These are phyloP conservation scores for Pistacia integerrima DNA, from an alignment of 345 rosid species.

Conservation along the genomic window DNA sequence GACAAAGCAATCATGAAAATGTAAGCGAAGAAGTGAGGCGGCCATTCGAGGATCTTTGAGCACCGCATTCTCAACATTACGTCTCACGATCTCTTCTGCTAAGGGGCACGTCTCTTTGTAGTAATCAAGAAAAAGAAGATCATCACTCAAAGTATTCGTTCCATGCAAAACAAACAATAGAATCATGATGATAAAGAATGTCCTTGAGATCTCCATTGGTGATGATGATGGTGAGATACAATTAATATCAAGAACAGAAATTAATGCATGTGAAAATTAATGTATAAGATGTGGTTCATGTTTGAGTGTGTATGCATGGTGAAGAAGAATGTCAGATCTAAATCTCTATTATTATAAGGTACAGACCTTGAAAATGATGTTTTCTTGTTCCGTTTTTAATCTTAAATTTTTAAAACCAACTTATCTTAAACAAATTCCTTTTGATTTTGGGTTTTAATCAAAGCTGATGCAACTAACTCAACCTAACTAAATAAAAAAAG, in stretches of 20 bases:
- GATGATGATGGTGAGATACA: background rate
- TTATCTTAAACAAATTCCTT: slow-evolving; percentile 21
- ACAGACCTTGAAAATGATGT: slow-evolving; percentile 5
- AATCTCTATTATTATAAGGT: background rate
- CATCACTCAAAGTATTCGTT: slow-evolving; percentile 19
- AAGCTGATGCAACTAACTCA: slow-evolving; percentile 49
- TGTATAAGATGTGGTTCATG: background rate
- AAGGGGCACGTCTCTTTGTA: slow-evolving; percentile 78
- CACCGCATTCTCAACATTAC: slow-evolving; percentile 55
- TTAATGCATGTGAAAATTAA: background rate
- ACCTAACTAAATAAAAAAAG: slow-evolving; percentile 16
- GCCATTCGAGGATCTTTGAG: slow-evolving; percentile 77
- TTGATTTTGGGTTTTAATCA: slow-evolving; percentile 21
- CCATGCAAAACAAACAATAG: slow-evolving; percentile 31
- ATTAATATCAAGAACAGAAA: background rate
- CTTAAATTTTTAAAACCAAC: slow-evolving; percentile 35
- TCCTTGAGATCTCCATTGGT: slow-evolving; percentile 33
- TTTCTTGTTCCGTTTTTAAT: slow-evolving; percentile 8
- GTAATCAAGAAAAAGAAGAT: slow-evolving; percentile 49
- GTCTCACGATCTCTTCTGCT: slow-evolving; percentile 65
- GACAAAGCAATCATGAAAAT: slow-evolving; percentile 88
- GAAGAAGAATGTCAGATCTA: background rate
- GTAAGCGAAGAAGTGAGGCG: slow-evolving; percentile 78
- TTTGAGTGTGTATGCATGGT: background rate
- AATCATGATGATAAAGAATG: slow-evolving; percentile 16